Base-by-base conservation (phyloP, 768 basidiomycete genomes). In the Macrolepiota dolichaula region DNA sequence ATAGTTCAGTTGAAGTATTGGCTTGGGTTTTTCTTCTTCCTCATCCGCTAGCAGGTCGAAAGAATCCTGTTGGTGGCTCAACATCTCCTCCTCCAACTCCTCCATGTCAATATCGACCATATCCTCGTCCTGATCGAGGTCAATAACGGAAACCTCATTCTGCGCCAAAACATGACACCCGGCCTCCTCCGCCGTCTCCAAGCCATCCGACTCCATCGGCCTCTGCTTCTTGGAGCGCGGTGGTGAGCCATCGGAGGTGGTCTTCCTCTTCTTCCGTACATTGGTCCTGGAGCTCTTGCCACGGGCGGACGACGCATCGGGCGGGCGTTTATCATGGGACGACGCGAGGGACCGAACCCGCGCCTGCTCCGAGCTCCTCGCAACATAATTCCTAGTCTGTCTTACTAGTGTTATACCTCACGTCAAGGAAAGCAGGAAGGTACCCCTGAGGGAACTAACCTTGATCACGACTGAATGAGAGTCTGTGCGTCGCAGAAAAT, bases 401-500 rank as follows among this genome's bases (percentile, higher is more conserved):
- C 15, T 25, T 3, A n/a, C 13, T 17, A 17, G n/a, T 19, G 15
- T 4, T 44, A n/a, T n/a, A 32, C 29, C 29, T 32, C 29, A 7
- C 7, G 29, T 32, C 29, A 7, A 32, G 29, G 29, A 7, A 32
- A 44, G 7, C 19, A 17, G n/a, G 42, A 19, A 44, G 15, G 42
- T 1, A 44, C n/a, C 35, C 38, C 4, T 37, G 10, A 19, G 4
- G 52, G 22, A 19, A 50, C 35, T n/a, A 53, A 90, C 94, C 81
- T 96, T 96, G 66, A 92, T 76, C 7, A 94, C 76, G 1, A 95
- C 80, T 0, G 91, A 86, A 71, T 96, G 92, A 10, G 89, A 82
- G 55, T 94, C 92, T 2, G 85, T 87, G 72, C 87, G 87, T 24
- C 92, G 84, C 65, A 96, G 78, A 74, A 95, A 96, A 71, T 93